Evolutionary conservation across 495 filamentous ascomycete genomes (phyloP), one percentile per base, ranked within the genome.

Genomic region (Neurospora pannonica): DNA sequence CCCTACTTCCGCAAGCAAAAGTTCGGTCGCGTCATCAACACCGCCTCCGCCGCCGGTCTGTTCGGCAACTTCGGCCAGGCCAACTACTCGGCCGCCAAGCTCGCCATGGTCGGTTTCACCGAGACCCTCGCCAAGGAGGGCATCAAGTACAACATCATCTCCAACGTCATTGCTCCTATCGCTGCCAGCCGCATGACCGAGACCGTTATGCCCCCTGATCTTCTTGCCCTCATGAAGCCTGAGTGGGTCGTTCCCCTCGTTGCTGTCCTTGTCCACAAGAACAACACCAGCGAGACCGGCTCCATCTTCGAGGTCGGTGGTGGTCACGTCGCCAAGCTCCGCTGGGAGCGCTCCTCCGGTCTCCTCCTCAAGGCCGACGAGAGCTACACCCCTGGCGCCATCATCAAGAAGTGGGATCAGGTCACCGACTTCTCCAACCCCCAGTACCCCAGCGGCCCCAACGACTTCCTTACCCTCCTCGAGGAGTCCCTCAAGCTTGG

Each of bases 121-220:
- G 96, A 99, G 88, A 97, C 96, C 4, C 89, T 99, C 74, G 96
- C 97, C 71, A 98, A 97, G 86, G 96, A 99, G 86, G 96, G 96
- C 75, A 87, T 90, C 77, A 99, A 99, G 84, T 99, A 99, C 87
- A 98, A 99, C 89, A 98, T 99, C 77, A 84, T 97, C 79, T 89
- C 89, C 86, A 99, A 99, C 83, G 93, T 92, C 78, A 98, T 99
- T 85, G 95, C 96, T 39, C 96, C 96, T 69, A 95, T 99, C 79
- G 96, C 96, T 77, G 96, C 96, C 71, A 94, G 90, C 85, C 92
- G 96, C 81, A 97, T 99, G 97, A 99, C 96, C 43, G 90, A 96
- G 81, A 99, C 96, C 54, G 87, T 99, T 72, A 98, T 99, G 97
- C 97, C 96, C 69, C 94, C 93, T 3, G 97, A 99, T 77, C 87